Conservation (phyloP, 768 basidiomycete species). For the Lentinus brumalis region DNA sequence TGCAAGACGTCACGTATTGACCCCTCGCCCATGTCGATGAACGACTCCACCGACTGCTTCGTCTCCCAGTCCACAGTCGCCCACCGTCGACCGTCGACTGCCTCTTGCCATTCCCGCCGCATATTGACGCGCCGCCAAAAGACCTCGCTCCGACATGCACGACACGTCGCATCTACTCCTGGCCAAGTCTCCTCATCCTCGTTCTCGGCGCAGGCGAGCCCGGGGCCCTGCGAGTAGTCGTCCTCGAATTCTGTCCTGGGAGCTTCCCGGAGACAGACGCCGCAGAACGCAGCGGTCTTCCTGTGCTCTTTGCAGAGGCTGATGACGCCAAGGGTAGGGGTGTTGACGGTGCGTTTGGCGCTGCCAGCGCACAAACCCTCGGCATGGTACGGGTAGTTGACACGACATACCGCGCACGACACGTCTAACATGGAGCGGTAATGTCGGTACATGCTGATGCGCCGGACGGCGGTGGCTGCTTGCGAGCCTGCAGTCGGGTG, state of each 20-base stretch:
- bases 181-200: slow-evolving; percentile 75
- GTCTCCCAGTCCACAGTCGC: slow-evolving; percentile 62
- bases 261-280: slow-evolving; percentile 67
- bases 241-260: slow-evolving; percentile 46
- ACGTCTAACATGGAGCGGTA: slow-evolving; percentile 57
- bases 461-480: slow-evolving; percentile 19
- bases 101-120: slow-evolving; percentile 54
- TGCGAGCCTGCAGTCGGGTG: slow-evolving; percentile 33
- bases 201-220: slow-evolving; percentile 62
- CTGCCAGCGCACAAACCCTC: slow-evolving; percentile 50
- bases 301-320: slow-evolving; percentile 67
- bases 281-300: slow-evolving; percentile 57
- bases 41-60: slow-evolving; percentile 66
- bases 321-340: slow-evolving; percentile 48
- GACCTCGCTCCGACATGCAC: slow-evolving; percentile 64
- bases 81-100: slow-evolving; percentile 48
- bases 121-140: slow-evolving; percentile 60
- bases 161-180: slow-evolving; percentile 65
- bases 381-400: slow-evolving; percentile 57
- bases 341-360: slow-evolving; percentile 44
- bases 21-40: slow-evolving; percentile 74
- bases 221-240: slow-evolving; percentile 31
- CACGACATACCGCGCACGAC: slow-evolving; percentile 68
- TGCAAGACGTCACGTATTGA: slow-evolving; percentile 59
- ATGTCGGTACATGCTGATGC: slow-evolving; percentile 54